phyloP scores from a whole-genome alignment of 257 asterid genomes.

The Solanum piurae region DNA sequence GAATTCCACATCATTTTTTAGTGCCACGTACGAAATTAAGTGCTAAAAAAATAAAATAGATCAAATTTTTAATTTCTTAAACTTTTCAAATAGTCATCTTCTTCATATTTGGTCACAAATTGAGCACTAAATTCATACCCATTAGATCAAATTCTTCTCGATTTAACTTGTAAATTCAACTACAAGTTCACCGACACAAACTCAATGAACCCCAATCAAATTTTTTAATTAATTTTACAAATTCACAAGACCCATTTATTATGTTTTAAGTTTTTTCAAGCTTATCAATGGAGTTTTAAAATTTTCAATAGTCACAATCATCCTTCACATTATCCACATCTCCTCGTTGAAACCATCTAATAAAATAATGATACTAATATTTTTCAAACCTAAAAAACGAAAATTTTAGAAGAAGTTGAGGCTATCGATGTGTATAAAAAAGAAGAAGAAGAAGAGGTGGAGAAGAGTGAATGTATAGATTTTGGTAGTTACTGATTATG shows the following conservation, averaged over 20 bases:
- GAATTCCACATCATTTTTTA: not conserved
- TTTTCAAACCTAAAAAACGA: not conserved
- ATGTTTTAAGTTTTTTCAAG: not conserved
- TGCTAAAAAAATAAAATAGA: not conserved
- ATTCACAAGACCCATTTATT: not conserved
- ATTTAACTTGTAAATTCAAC: not conserved
- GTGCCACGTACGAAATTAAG: not conserved
- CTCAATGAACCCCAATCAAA: not conserved
- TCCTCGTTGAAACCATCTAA: not conserved
- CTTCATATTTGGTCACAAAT: not conserved
- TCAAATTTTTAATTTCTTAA: not conserved
- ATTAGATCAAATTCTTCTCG: not conserved
- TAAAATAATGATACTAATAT: not conserved
- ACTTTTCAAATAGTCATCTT: not conserved
- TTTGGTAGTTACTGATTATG: not conserved
- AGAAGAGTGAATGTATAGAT: not conserved
- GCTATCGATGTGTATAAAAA: not conserved
- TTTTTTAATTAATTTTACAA: too few relatives aligned
- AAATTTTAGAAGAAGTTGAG: not conserved
- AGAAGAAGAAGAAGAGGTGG: not conserved
- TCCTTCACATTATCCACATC: not conserved
- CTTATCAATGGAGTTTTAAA: not conserved
- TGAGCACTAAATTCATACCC: not conserved
- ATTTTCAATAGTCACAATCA: not conserved
- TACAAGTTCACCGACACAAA: not conserved